Evolutionary conservation across 805 yeast species (phyloP), one percentile per base, ranked within the genome.

Genomic region (Saturnispora zaruensis): DNA sequence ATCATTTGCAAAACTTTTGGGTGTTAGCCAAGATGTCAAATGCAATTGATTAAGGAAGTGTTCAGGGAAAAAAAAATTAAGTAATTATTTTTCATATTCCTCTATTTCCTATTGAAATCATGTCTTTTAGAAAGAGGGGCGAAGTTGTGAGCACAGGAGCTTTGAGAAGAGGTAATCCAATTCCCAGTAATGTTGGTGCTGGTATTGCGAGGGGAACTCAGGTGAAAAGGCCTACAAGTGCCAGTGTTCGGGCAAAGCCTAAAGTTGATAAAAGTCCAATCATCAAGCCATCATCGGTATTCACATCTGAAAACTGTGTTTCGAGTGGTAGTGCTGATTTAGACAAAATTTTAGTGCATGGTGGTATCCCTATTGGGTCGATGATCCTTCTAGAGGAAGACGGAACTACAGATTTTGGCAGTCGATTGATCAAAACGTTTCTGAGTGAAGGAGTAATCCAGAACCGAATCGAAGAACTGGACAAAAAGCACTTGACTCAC

Each of bases 381-480:
- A 74, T 85, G 5, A 61, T 89, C 36, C 63, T 90, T 13, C 62
- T 91, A 4, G 91, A 87, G 63, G 98, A 91, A 62, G 76, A 78
- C 14, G 93, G 95, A 0, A 82, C 91, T 6, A 91, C 98, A 0
- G 97, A 91, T 60, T 91, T 88, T 61, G 74, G 85, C 6, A 76
- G 88, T 5, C 81, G 87, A 9, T 55, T 91, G 34, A 63, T 81
- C 25, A 79, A 89, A 55, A 69, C 79, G 3, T 86, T 82, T 68
- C 81, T 86, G 1, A 74, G 95, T 1, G 95, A 87, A 64, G 95
- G 96, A 13, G 65, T 83, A 32, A 64, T 79, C 1, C 91, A 85
- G 53, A 81, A 75, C 58, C 69, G 89, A 56, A 50, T 76, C 13
- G 72, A 70, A 30, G 49, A 68, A 55, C 36, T 59, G 23, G 63